phyloP scores from a whole-genome alignment of 768 basidiomycete genomes.

The Lentinula raphanica region DNA sequence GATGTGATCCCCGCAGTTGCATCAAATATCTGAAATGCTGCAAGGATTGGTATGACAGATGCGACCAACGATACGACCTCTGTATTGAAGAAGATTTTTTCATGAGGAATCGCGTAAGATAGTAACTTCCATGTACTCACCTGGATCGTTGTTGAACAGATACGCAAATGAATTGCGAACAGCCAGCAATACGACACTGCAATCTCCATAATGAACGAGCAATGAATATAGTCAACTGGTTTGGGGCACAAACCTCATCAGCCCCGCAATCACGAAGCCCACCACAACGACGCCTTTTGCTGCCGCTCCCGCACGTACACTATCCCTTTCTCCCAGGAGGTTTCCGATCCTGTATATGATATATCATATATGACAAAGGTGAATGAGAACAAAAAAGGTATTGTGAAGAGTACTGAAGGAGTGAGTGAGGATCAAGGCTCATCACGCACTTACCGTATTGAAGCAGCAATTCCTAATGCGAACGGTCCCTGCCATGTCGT shows the following conservation, averaged over 20 bases:
- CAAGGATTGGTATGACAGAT: constrained; percentile 67
- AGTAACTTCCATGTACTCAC: constrained; percentile 24
- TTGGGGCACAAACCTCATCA: constrained; percentile 48
- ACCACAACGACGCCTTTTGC: constrained; percentile 62
- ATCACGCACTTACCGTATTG: constrained; percentile 43
- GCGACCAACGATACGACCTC: constrained; percentile 61
- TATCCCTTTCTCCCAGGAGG: constrained; percentile 76
- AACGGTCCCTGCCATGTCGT: constrained; percentile 82
- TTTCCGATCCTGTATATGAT: constrained; percentile 66
- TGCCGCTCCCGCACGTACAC: constrained; percentile 65
- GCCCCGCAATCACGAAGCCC: constrained; percentile 55
- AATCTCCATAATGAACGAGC: too few species aligned
- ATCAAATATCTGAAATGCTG: constrained; percentile 84
- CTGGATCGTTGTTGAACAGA: constrained; percentile 67
- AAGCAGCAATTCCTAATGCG: constrained; percentile 74
- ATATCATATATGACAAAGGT: not conserved
- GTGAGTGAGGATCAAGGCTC: constrained; percentile 36
- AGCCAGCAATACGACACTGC: constrained; percentile 47
- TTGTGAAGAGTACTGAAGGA: too few species aligned
- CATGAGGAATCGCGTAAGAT: too few species aligned
- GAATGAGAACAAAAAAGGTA: too few species aligned
- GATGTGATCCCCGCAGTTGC: constrained; percentile 60
- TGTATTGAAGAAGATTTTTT: constrained; percentile 16
- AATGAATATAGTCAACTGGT: not conserved
- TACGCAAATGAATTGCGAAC: constrained; percentile 68